Base-by-base conservation (phyloP, 352 stramenopile genomes). In the Phytophthora multivora region DNA sequence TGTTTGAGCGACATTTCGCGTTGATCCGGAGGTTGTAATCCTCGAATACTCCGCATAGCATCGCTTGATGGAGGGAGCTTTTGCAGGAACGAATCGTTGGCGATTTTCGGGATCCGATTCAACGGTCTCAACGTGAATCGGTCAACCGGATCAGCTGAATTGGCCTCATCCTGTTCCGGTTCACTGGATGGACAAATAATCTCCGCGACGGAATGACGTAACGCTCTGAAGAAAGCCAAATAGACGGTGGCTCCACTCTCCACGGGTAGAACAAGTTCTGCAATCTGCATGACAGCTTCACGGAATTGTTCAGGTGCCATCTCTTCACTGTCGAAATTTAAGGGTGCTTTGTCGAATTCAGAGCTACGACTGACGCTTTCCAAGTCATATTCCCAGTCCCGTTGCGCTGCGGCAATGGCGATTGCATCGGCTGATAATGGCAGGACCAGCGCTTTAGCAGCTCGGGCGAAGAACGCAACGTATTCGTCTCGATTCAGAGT, bases 301-400 rank as follows among this genome's bases (percentile, higher is more conserved):
- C 75, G 63, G 40, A 93, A 91, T 46, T 77, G 63, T 38, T 80
- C 77, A 11, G 71, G 31, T 43, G 60, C 51, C 60, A 92, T 71
- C 4, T 48, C 45, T 28, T 61, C 47, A 5, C 51, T 55, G 11
- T 69, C 39, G 21, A 67, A 13, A 25, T 4, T 31, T 41, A 41
- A 48, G 13, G 30, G 11, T 31, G 31, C 35, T 52, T 60, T 60
- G 3, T 26, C 54, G 5, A 45, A 21, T 0, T 63, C 38, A 25
- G 12, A 16, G 4, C 48, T 33, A 30, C 52, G 40, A 3, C 42
- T 35, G 10, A 35, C 51, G 11, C 66, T 68, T 60, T 77, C 66
- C 4, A 70, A 71, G 61, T 92, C 83, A 66, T 92, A 92, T n/a
- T 82, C 55, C 83, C 83, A 90, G 66, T 92, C 83, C 10, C 79